Evolutionary conservation across 108 stramenopile genomes (phyloP), one percentile per base, ranked within the genome.

Genomic region (Cyclotella choctawhatcheeana): DNA sequence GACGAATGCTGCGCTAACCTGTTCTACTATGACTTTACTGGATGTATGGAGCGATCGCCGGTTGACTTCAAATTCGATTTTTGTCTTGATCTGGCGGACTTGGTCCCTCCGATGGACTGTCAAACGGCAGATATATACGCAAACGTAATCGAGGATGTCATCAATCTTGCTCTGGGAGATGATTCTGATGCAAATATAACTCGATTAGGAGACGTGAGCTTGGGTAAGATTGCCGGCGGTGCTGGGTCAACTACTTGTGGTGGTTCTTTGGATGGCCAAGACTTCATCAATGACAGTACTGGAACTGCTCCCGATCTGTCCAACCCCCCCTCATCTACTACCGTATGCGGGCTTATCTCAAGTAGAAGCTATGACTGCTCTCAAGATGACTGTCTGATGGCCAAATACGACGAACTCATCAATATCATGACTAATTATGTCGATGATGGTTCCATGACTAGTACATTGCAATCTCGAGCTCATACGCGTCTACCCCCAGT

Each of bases 81-180:
- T 58, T 79, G 78, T 48, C 47, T 79, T 5, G 71, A 79, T 25
- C 27, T 79, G 24, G 44, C 58, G 29, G 30, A 43, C 12, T 44
- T 79, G 5, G 52, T 68, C 16, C 45, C 65, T 55, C 78, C 78
- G 6, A 44, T 40, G n/a, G 78, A 79, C 53, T 79, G 78, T 22
- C 78, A 79, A 24, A 55, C 64, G 10, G 78, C 78, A n/a, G 78
- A 79, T 48, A 79, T 79, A 27, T 62, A 63, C 29, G 78, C 78
- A 2, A 79, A 79, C 20, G 67, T 73, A 10, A 45, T 79, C 44
- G 78, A 73, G 45, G 71, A 50, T 63, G 37, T 65, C 0, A 68
- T 79, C 3, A 79, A 79, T 68, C 2, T 45, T 12, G 54, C 58
- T n/a, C 70, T 71, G 32, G 65, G 58, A 3, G 22, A 43, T 24